phyloP scores from a whole-genome alignment of 2,329 filamentous ascomycete genomes.

The Ophiosphaerella herpotricha region DNA sequence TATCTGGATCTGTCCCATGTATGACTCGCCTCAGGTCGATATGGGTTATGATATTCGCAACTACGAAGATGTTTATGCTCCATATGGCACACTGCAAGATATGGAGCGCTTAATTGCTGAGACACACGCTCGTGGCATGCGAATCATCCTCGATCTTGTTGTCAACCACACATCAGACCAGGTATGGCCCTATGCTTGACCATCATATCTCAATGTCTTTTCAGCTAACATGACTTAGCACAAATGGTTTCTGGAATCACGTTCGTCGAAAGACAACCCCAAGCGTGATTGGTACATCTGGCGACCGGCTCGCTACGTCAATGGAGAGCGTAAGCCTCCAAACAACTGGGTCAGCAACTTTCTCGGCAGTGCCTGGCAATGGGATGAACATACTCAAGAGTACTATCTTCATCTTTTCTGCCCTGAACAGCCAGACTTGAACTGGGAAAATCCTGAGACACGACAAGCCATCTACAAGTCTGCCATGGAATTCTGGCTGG shows the following conservation, averaged over 20 bases:
- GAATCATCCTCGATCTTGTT: slow-evolving; percentile 47
- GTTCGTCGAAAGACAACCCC: slow-evolving; percentile 53
- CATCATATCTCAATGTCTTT: background rate
- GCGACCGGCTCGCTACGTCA: slow-evolving; percentile 51
- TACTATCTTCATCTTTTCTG: slow-evolving; percentile 81
- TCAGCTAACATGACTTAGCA: slow-evolving; percentile 43
- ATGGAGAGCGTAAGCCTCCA: slow-evolving; percentile 68
- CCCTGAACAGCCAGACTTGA: slow-evolving; percentile 79
- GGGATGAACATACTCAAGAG: slow-evolving; percentile 70
- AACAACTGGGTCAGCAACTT: slow-evolving; percentile 75
- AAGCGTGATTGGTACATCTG: slow-evolving; percentile 64
- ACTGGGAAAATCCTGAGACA: slow-evolving; percentile 75
- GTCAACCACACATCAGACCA: slow-evolving; percentile 48
- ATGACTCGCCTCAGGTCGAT: slow-evolving; percentile 53
- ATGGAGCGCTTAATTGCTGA: slow-evolving; percentile 45
- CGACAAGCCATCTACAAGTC: slow-evolving; percentile 70
- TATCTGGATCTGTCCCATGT: slow-evolving; percentile 48
- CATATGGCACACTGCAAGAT: slow-evolving; percentile 47
- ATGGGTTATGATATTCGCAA: slow-evolving; percentile 49
- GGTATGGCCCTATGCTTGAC: slow-evolving; percentile 16
- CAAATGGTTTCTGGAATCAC: slow-evolving; percentile 62
- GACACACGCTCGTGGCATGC: slow-evolving; percentile 44
- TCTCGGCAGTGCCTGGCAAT: slow-evolving; percentile 69
- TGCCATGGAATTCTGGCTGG: slow-evolving; percentile 78
- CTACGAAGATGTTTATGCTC: slow-evolving; percentile 47